Evolutionary conservation across 305 asterid genomes (phyloP), one percentile per base, ranked within the genome.

Genomic region (Solanum hybrid): DNA sequence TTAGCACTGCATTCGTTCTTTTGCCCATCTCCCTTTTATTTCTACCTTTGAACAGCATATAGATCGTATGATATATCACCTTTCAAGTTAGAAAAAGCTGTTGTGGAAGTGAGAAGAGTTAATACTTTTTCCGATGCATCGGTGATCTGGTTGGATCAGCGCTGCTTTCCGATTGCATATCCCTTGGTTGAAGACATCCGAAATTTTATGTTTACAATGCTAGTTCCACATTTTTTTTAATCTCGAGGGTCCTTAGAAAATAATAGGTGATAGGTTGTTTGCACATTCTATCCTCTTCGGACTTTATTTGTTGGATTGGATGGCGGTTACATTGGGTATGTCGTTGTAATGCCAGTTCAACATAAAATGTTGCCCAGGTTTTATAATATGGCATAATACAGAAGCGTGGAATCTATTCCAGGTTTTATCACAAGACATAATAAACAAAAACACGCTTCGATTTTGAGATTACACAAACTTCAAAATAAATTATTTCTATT

Each of bases 41-140:
- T 82, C 27, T 8, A 13, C 26, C 73, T 15, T 27, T 20, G 86
- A 22, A 24, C 3, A 3, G 2, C 24, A 24, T 81, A 26, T 38
- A 6, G 4, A 24, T 24, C 3, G 31, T 6, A 3, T 10, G 61
- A 15, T 10, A 0, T 10, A 14, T 14, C 4, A 1, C 45, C 17
- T 78, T 33, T 33, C 45, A 11, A n/a, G 76, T 68, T n/a, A 68
- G 29, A 68, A 68, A 79, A 68, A 36, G 26, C 20, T n/a, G 57
- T 79, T n/a, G 17, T 79, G 32, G 15, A 37, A 36, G 22, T 79
- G 51, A 79, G 11, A 33, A 79, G 9, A 20, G 61, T 41, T 41
- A 0, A n/a, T 20, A 11, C 22, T 8, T 20, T 32, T 77, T 32
- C 11, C 36, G 1, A 9, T 5, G 85, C 45, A 61, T 20, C 65